These are phyloP conservation scores for Linum lewisii DNA, from an alignment of 345 rosid species.

Conservation along the genomic window DNA sequence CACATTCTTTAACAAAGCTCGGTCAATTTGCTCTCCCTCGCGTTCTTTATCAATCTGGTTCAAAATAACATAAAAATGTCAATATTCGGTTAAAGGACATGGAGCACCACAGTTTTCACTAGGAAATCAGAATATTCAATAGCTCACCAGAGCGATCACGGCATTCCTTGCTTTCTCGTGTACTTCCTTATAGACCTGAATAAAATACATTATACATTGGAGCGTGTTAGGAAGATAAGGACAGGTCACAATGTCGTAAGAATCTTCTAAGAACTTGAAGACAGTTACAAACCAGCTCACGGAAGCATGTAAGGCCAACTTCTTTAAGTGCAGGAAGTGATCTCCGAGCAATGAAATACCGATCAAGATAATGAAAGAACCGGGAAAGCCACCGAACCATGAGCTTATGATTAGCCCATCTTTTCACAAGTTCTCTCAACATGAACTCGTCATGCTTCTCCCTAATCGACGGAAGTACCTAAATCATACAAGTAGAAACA, in stretches of 20 bases:
- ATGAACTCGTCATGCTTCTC: slow-evolving; percentile 39
- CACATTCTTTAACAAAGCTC: slow-evolving; percentile 34
- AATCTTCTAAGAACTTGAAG: not conserved
- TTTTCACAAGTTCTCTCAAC: slow-evolving; percentile 42
- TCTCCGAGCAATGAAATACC: slow-evolving; percentile 31
- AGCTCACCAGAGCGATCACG: slow-evolving; percentile 27
- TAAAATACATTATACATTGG: not conserved
- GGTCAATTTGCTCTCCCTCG: slow-evolving; percentile 36
- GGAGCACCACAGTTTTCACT: not conserved
- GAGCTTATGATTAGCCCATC: slow-evolving; percentile 43
- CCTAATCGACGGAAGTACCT: slow-evolving; percentile 39
- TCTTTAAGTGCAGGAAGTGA: slow-evolving; percentile 32
- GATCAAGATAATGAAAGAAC: slow-evolving; percentile 44
- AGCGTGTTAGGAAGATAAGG: not conserved
- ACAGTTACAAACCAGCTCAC: slow-evolving; percentile 18
- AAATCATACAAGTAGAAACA: not conserved
- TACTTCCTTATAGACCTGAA: slow-evolving; percentile 27
- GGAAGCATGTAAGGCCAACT: slow-evolving; percentile 34
- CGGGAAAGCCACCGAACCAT: slow-evolving; percentile 50
- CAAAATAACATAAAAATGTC: not conserved
- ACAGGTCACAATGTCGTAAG: not conserved
- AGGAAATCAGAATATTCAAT: not conserved
- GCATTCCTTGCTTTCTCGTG: slow-evolving; percentile 26
- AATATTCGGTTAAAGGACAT: not conserved
- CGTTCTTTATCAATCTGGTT: slow-evolving; percentile 36